A percentile compares a stretch with the other conserved stretches of the same genome.
Evolutionary conservation across 1,284 basidiomycete species (phyloP).

Genomic region (Amylostereum areolatum): DNA sequence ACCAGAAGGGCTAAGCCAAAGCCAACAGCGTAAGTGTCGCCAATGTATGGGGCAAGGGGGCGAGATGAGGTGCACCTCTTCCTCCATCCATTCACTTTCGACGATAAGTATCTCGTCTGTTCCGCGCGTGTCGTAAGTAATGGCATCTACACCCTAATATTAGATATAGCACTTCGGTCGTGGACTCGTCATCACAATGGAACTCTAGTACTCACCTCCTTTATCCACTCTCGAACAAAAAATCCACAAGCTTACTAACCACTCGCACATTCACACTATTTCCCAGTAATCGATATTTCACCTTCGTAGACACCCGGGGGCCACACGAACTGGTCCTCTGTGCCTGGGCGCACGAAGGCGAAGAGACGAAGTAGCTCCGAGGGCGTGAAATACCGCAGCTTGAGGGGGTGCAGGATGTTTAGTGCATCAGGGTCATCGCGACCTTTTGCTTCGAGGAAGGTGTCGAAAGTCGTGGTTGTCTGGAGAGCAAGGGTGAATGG

Average conservation of each 20-base stretch:
- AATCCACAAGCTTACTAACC: conserved; percentile 48
- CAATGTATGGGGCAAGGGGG: no score
- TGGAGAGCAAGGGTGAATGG: conserved; percentile 19
- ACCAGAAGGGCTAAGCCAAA: no score
- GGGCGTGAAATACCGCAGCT: conserved; percentile 68
- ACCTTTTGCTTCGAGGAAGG: conserved; percentile 44
- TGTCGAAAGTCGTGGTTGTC: conserved; percentile 58
- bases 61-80: no score
- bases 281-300: conserved; percentile 68
- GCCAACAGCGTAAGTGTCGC: no score
- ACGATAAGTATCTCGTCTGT: no score
- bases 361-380: conserved; percentile 65
- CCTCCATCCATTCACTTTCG: no score
- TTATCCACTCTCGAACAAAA: conserved; percentile 45
- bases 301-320: conserved; percentile 56
- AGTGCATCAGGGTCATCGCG: conserved; percentile 37
- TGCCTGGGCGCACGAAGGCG: conserved; percentile 35
- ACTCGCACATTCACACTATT: conserved; percentile 77
- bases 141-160: no score
- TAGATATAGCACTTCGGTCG: no score
- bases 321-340: conserved; percentile 43
- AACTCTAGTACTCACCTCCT: no score
- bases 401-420: conserved; percentile 47
- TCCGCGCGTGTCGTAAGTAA: no score
- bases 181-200: no score